Conservation (phyloP, 140 eudicot species). For the Flaveria floridana region DNA sequence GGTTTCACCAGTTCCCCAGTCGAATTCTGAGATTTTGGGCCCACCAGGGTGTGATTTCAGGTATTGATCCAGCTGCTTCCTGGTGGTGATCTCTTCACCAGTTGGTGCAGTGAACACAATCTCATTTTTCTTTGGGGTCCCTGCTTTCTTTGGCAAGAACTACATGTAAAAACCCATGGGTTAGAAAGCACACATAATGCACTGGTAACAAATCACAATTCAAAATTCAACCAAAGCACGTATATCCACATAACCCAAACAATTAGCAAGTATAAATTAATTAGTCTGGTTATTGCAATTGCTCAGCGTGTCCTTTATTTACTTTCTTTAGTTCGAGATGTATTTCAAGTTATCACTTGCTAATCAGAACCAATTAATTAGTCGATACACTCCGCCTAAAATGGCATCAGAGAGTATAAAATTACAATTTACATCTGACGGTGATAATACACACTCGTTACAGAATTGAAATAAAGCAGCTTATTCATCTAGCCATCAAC, state of each 20-base stretch:
- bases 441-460: neutral
- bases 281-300: neutral
- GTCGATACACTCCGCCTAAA: neutral
- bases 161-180: conserved; percentile 32
- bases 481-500: neutral
- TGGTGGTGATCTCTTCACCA: conserved; percentile 71
- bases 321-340: neutral
- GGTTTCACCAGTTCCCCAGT: conserved; percentile 79
- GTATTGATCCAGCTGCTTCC: conserved; percentile 65
- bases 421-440: neutral
- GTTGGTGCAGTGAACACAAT: conserved; percentile 76
- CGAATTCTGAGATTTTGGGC: conserved; percentile 66
- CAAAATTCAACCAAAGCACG: neutral
- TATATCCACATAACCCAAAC: neutral
- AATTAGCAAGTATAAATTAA: conserved; percentile 14
- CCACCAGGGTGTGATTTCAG: conserved; percentile 79
- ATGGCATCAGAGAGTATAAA: neutral
- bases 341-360: neutral
- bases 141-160: conserved; percentile 68
- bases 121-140: conserved; percentile 71
- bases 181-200: conserved; percentile 15
- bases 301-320: conserved; percentile 10
- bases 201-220: neutral
- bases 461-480: neutral
- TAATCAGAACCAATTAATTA: conserved; percentile 6